Evolutionary conservation across 371 early-diverging fungal species (phyloP).

Genomic region (Synchytrium microbalum): DNA sequence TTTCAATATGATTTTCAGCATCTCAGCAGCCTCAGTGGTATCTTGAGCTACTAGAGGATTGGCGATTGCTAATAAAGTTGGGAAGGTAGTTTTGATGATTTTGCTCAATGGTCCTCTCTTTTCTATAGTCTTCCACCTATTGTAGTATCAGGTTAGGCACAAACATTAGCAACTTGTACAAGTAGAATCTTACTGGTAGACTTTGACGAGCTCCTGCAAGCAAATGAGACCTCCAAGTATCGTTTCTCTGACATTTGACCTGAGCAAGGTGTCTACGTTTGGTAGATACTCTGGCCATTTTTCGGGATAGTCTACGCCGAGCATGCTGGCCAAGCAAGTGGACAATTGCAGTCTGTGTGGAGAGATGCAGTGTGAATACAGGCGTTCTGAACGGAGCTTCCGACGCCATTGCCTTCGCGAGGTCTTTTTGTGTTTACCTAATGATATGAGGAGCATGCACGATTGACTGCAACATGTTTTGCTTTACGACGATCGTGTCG

Average conservation of each 20-base stretch:
- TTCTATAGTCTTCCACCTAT: constrained; percentile 46
- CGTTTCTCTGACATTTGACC: constrained; percentile 9
- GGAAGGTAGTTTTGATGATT: constrained; percentile 64
- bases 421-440: constrained; percentile 50
- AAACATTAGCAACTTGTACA: too few relatives aligned
- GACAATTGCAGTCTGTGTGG: constrained; percentile 59
- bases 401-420: too few relatives aligned
- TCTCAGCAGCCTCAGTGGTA: constrained; percentile 66
- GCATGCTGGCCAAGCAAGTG: constrained; percentile 55
- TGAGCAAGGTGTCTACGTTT: constrained; percentile 37
- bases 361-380: neutral
- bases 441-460: constrained; percentile 55
- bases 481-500: constrained; percentile 62
- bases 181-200: constrained; percentile 58
- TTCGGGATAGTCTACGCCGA: constrained; percentile 33
- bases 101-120: constrained; percentile 55
- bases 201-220: constrained; percentile 68
- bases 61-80: constrained; percentile 61
- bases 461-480: constrained; percentile 66
- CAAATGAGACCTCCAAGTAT: constrained; percentile 69
- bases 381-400: neutral
- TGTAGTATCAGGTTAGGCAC: neutral
- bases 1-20: constrained; percentile 73
- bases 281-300: constrained; percentile 75
- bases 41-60: constrained; percentile 45